These are phyloP conservation scores for Uncinocarpus reesii DNA, from an alignment of 2,329 filamentous ascomycete species.

Conservation along the genomic window DNA sequence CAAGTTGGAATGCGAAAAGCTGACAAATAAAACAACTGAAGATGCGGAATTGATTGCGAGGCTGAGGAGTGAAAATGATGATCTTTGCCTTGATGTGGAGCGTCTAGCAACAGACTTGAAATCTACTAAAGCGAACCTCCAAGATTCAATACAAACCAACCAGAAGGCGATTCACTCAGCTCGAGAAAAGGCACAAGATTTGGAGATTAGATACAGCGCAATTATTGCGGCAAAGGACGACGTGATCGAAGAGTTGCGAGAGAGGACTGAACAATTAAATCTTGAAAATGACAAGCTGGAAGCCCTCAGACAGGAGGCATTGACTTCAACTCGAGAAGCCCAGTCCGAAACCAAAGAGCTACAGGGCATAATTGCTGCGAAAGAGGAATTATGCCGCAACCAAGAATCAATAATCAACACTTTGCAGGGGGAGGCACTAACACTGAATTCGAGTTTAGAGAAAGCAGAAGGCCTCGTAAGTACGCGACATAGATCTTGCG, in stretches of 20 bases:
- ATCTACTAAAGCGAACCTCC: constrained; percentile 30
- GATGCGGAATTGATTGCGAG: constrained; percentile 29
- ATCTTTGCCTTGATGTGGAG: constrained; percentile 30
- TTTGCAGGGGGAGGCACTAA: constrained; percentile 5
- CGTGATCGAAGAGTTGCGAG: constrained; percentile 34
- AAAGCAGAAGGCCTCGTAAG: background rate
- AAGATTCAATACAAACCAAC: constrained; percentile 20
- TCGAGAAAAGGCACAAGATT: constrained; percentile 21
- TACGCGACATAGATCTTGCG: background rate
- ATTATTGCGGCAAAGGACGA: constrained; percentile 38
- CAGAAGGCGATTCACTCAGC: background rate
- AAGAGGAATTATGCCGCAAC: background rate
- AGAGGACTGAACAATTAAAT: constrained; percentile 23
- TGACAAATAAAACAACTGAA: constrained; percentile 32
- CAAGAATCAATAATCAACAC: background rate
- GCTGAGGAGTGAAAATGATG: constrained; percentile 34
- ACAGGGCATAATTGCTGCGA: background rate
- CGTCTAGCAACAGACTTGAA: constrained; percentile 27
- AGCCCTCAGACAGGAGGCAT: background rate
- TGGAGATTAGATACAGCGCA: constrained; percentile 37
- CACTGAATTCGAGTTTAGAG: background rate
- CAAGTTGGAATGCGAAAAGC: too few species aligned
- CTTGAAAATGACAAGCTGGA: constrained; percentile 14
- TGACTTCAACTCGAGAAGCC: background rate
- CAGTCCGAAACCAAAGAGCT: background rate